Evolutionary conservation across 257 asterid species (phyloP).

Genomic region (Oldenlandia corymbosa): DNA sequence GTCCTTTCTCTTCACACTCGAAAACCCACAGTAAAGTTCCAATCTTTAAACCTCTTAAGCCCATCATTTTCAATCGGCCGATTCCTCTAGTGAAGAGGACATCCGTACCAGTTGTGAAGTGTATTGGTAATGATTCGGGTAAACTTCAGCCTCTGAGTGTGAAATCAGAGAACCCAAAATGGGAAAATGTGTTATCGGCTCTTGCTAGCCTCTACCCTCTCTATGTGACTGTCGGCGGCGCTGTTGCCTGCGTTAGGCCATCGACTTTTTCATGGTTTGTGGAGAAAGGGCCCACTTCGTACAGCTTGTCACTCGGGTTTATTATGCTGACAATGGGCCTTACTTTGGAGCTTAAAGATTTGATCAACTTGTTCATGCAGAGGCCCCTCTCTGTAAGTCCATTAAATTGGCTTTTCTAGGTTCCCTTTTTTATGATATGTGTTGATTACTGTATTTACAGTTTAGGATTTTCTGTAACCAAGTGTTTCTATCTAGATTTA

Average conservation of each 20-base stretch:
- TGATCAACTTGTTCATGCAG: constrained; percentile 53
- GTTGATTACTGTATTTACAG: neutral
- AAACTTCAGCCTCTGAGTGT: constrained; percentile 14
- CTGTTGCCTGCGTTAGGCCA: constrained; percentile 59
- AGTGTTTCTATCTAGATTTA: neutral
- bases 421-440: neutral
- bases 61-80: constrained; percentile 24
- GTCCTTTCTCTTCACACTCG: constrained; percentile 26
- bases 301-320: constrained; percentile 71
- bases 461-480: neutral
- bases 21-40: constrained; percentile 24
- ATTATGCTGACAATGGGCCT: constrained; percentile 89
- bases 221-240: constrained; percentile 75
- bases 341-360: constrained; percentile 74
- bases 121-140: constrained; percentile 22
- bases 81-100: constrained; percentile 16
- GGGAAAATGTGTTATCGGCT: constrained; percentile 53
- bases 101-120: constrained; percentile 10
- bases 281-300: constrained; percentile 55
- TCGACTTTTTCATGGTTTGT: constrained; percentile 77
- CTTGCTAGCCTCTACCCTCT: constrained; percentile 81
- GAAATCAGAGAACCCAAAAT: constrained; percentile 41
- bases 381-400: constrained; percentile 56
- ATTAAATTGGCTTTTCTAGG: neutral
- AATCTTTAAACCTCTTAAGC: constrained; percentile 27